Conservation (phyloP, 305 asterid genomes). For the Ilex paraguariensis region DNA sequence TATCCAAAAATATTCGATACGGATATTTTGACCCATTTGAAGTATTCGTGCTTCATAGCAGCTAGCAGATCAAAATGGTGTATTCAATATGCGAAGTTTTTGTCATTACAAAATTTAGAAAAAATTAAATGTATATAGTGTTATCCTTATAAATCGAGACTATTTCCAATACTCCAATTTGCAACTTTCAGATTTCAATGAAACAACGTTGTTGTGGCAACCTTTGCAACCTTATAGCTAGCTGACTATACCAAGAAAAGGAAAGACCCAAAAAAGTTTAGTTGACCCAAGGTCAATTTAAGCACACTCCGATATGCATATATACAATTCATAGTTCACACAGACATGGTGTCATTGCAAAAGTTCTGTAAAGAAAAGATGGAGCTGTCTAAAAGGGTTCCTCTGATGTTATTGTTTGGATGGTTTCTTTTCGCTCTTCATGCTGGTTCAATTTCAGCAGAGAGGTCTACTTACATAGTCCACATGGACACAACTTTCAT, state of each 20-base stretch:
- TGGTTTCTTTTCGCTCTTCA: background rate
- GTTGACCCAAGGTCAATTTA: background rate
- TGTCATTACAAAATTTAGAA: no score
- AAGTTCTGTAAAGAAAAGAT: slow-evolving; percentile 6
- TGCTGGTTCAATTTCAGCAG: slow-evolving; percentile 7
- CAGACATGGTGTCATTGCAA: background rate
- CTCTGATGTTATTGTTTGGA: slow-evolving; percentile 13
- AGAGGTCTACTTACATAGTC: slow-evolving; percentile 33
- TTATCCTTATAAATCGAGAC: no score
- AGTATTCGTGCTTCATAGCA: no score
- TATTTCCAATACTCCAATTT: no score
- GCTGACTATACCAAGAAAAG: no score
- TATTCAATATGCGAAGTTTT: no score
- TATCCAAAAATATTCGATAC: no score
- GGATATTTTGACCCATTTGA: no score
- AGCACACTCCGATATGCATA: background rate
- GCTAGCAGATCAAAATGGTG: no score
- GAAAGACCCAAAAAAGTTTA: background rate
- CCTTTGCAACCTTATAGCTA: background rate
- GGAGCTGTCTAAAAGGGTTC: background rate
- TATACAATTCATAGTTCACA: background rate
- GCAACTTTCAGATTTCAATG: no score
- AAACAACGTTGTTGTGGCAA: no score
- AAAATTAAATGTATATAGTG: no score
- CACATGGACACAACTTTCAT: slow-evolving; percentile 44